phyloP scores from a whole-genome alignment of 495 filamentous ascomycete genomes.

The Podospora australis region DNA sequence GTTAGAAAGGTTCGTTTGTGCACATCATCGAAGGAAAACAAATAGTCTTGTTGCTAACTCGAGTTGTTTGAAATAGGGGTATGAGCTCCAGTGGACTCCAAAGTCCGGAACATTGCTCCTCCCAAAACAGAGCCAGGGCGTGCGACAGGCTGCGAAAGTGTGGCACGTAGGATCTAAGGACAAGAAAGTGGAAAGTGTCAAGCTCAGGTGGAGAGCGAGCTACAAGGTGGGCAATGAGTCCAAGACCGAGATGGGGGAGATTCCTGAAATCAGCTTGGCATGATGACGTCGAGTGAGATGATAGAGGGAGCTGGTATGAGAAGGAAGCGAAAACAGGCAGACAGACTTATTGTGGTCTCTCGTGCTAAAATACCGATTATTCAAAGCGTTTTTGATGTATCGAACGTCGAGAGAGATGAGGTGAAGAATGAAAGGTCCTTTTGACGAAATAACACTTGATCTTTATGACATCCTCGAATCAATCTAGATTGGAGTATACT shows the following conservation, averaged over 20 bases:
- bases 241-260: slow-evolving; percentile 77
- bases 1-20: slow-evolving; percentile 72
- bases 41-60: background rate
- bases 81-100: slow-evolving; percentile 71
- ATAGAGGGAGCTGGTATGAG: too few relatives aligned
- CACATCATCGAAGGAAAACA: background rate
- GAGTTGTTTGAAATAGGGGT: slow-evolving; percentile 50
- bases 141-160: slow-evolving; percentile 76
- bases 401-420: too few relatives aligned
- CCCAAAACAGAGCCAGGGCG: slow-evolving; percentile 66
- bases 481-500: too few relatives aligned
- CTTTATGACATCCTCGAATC: too few relatives aligned
- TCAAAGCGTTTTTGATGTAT: too few relatives aligned
- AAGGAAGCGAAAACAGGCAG: too few relatives aligned
- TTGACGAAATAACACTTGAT: too few relatives aligned
- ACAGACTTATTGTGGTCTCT: too few relatives aligned
- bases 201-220: slow-evolving; percentile 79
- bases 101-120: slow-evolving; percentile 71
- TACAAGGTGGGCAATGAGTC: slow-evolving; percentile 62
- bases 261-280: slow-evolving; percentile 74
- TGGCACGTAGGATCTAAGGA: slow-evolving; percentile 55
- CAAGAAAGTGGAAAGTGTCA: slow-evolving; percentile 68
- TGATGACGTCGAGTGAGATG: too few relatives aligned
- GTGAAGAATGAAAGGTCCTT: too few relatives aligned
- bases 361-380: too few relatives aligned